phyloP scores from a whole-genome alignment of 78 protist genomes.

The Monocercomonoides exilis region DNA sequence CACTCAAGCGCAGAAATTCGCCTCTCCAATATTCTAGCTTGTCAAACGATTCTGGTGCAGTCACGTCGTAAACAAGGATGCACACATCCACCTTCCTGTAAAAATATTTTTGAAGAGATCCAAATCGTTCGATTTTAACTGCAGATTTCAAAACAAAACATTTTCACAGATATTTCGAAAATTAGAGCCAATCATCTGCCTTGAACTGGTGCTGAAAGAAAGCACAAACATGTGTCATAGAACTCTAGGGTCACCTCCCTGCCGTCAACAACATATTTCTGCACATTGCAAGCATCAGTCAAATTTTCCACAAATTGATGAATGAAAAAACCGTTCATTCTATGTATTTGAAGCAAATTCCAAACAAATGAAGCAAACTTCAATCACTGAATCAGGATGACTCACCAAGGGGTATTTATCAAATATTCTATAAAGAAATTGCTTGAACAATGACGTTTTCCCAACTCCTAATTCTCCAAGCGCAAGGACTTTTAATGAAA shows the following conservation, averaged over 20 bases:
- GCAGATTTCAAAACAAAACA: not conserved
- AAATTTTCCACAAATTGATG: too few relatives aligned
- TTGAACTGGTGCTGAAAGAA: not conserved
- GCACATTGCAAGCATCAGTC: too few relatives aligned
- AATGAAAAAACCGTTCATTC: too few relatives aligned
- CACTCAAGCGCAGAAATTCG: not conserved
- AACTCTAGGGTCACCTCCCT: not conserved
- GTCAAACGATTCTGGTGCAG: not conserved
- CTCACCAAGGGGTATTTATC: too few relatives aligned
- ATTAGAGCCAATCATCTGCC: not conserved
- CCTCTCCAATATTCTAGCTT: not conserved
- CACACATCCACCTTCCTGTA: not conserved
- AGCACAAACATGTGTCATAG: slow-evolving; percentile 8
- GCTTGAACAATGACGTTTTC: too few relatives aligned
- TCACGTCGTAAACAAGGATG: not conserved
- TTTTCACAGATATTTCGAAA: not conserved
- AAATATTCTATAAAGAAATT: too few relatives aligned
- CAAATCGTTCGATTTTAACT: not conserved
- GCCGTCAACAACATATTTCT: not conserved
- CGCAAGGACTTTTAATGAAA: too few relatives aligned
- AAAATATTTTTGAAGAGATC: not conserved
- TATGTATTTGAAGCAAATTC: too few relatives aligned
- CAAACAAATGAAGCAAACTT: too few relatives aligned
- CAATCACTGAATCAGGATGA: too few relatives aligned
- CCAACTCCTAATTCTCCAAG: too few relatives aligned